Conservation (phyloP, 1,284 basidiomycete genomes). For the Fomitopsis betulina region DNA sequence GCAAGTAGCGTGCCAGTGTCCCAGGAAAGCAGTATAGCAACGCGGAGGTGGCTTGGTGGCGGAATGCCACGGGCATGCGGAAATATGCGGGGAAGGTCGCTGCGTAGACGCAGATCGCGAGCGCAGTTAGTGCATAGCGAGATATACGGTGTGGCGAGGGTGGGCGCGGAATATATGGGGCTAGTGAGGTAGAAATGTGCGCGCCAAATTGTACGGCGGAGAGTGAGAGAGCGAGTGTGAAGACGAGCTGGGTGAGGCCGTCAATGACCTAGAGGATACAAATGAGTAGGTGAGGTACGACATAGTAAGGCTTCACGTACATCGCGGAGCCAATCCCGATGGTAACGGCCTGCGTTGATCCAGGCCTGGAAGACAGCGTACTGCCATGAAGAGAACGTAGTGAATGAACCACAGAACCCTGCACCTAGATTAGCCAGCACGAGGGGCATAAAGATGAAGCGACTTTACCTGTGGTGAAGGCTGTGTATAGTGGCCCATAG, state of each 20-base stretch:
- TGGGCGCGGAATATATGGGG: constrained; percentile 36
- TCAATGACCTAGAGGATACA: constrained; percentile 65
- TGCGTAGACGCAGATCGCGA: constrained; percentile 55
- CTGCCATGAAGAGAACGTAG: constrained; percentile 97
- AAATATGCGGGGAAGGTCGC: constrained; percentile 79
- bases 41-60: constrained; percentile 82
- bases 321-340: constrained; percentile 71
- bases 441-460: neutral
- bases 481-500: constrained; percentile 85
- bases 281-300: neutral
- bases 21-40: constrained; percentile 90
- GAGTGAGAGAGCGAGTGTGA: constrained; percentile 73
- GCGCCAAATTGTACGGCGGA: constrained; percentile 59
- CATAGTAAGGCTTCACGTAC: constrained; percentile 42
- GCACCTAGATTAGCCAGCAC: neutral
- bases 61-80: constrained; percentile 62
- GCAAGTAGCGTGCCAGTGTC: constrained; percentile 77
- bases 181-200: constrained; percentile 42
- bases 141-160: constrained; percentile 34
- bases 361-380: constrained; percentile 85
- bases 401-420: constrained; percentile 96
- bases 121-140: constrained; percentile 41
- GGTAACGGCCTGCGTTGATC: constrained; percentile 59
- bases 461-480: constrained; percentile 75
- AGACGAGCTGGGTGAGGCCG: constrained; percentile 77